Evolutionary conservation across 306 rosid genomes (phyloP), one percentile per base, ranked within the genome.

Genomic region (Hippophae tibetana): DNA sequence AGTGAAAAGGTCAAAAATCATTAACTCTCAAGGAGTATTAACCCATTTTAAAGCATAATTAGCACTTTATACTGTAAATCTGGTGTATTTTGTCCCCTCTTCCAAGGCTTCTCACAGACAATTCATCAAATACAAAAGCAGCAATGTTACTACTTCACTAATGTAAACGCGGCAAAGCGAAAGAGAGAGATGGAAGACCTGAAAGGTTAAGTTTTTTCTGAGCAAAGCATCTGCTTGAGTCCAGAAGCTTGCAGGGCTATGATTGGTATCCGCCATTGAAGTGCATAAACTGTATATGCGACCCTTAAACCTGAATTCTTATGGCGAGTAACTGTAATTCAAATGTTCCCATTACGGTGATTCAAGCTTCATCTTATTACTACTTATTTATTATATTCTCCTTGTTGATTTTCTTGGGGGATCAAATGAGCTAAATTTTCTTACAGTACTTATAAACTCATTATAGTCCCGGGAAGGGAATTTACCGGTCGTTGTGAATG

Each of bases 211-310:
- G 73, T 84, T 87, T 75, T 90, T 90, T 59, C 97, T 67, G 47
- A 90, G 90, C 8, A 90, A 80, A 50, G 97, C 95, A 72, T 90
- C 80, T 40, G 90, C 97, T 58, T 85, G 97, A 63, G 87, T 81
- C 87, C 85, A 81, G 82, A 82, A 90, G 65, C 81, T 84, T 6
- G 97, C 81, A 5, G 72, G 81, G 38, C 82, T 85, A 41, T 26
- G 70, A 26, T 80, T 52, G 5, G 73, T 25, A 59, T 76, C 72
- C 73, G 80, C 78, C 85, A 80, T 80, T 47, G 53, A 58, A 68
- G 47, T 47, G 10, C 25, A 63, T 54, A 7, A 56, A 57, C 46
- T 42, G 42, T 45, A 55, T 60, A 54, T 9, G 1, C 3, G 59
- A 48, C 68, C 62, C 71, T 66, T 55, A 51, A 14, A 6, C 44